Evolutionary conservation across 306 rosid genomes (phyloP).

Genomic region (Pyrus pyrifolia): DNA sequence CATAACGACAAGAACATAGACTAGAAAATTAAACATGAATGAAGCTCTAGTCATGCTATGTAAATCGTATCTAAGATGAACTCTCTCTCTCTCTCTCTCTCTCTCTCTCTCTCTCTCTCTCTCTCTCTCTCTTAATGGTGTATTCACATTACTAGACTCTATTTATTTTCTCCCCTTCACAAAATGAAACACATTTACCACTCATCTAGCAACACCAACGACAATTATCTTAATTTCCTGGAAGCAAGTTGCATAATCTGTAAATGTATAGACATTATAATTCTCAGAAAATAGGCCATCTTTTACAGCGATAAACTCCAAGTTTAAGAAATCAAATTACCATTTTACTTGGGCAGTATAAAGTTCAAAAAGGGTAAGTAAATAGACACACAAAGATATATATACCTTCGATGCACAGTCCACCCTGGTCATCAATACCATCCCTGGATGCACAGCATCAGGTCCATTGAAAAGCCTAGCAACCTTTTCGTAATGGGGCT

Average conservation of each 20-base stretch:
- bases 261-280: neutral
- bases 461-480: slow-evolving; percentile 98
- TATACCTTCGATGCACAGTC: slow-evolving; percentile 87
- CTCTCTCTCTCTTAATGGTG: neutral
- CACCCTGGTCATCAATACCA: slow-evolving; percentile 79
- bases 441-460: slow-evolving; percentile 89
- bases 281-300: neutral
- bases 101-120: neutral
- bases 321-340: neutral
- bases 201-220: neutral
- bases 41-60: neutral
- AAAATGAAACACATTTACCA: too few relatives aligned
- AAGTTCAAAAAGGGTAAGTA: neutral
- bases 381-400: slow-evolving; percentile 9
- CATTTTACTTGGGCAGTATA: neutral
- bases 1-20: neutral
- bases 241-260: neutral
- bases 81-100: neutral
- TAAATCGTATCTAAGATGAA: too few relatives aligned
- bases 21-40: neutral
- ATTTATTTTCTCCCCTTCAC: neutral
- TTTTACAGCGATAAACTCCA: neutral
- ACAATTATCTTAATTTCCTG: neutral
- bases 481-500: slow-evolving; percentile 94
- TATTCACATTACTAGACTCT: neutral